phyloP scores from a whole-genome alignment of 1,139 yeast genomes.

The Martiniozyma asiatica region DNA sequence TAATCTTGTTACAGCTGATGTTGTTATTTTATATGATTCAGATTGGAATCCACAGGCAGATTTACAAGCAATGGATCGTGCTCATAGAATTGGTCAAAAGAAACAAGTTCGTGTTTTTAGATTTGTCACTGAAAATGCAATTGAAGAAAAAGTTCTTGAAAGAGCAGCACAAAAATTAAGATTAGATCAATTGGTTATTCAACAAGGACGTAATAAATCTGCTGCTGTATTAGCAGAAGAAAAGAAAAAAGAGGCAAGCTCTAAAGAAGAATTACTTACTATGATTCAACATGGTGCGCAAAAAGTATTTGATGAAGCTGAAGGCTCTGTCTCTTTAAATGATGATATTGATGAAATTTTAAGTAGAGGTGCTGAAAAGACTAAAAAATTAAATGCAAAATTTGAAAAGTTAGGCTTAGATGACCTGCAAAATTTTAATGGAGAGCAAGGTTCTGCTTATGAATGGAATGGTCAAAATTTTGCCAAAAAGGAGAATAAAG shows the following conservation, averaged over 20 bases:
- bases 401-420: conserved; percentile 81
- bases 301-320: conserved; percentile 52
- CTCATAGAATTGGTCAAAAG: conserved; percentile 78
- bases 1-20: conserved; percentile 65
- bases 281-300: conserved; percentile 87
- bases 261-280: conserved; percentile 60
- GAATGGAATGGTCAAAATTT: conserved; percentile 97
- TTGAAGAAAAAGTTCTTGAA: conserved; percentile 71
- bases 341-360: conserved; percentile 78
- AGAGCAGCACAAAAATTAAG: conserved; percentile 71
- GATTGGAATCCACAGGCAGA: conserved; percentile 89
- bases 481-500: conserved; percentile 49
- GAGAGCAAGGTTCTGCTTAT: conserved; percentile 67
- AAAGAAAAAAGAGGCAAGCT: conserved; percentile 24
- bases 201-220: conserved; percentile 43
- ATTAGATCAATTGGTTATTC: conserved; percentile 71
- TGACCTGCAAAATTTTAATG: conserved; percentile 79
- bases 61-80: conserved; percentile 81
- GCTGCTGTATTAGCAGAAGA: conserved; percentile 20
- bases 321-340: conserved; percentile 26
- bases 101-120: conserved; percentile 71
- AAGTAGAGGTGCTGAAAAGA: conserved; percentile 68
- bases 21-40: conserved; percentile 62
- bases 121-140: conserved; percentile 68
- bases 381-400: conserved; percentile 63